These are phyloP conservation scores for Rhynchosporium agropyri DNA, from an alignment of 2,329 filamentous ascomycete species.

Conservation along the genomic window DNA sequence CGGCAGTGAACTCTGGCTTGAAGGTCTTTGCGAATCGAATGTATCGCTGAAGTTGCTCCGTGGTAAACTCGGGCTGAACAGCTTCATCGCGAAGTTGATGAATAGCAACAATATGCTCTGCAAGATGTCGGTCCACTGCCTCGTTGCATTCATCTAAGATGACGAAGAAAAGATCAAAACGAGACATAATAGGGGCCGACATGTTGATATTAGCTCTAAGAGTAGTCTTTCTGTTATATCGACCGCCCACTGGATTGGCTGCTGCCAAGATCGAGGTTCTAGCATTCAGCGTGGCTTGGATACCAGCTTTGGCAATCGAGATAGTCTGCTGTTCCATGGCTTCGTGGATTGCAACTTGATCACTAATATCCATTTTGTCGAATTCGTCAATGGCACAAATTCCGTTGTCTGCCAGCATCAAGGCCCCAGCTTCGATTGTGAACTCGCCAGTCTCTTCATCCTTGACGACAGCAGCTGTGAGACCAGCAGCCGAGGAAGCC, in stretches of 20 bases:
- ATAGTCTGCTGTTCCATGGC: constrained; percentile 99
- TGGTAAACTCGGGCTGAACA: constrained; percentile 90
- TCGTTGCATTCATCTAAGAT: constrained; percentile 97
- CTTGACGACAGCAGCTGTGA: constrained; percentile 95
- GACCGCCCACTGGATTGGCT: constrained; percentile 91
- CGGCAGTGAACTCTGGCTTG: constrained; percentile 86
- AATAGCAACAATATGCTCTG: constrained; percentile 91
- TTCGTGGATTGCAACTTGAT: constrained; percentile 99
- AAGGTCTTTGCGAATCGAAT: constrained; percentile 96
- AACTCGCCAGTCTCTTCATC: constrained; percentile 99
- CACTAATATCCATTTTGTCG: constrained; percentile 98
- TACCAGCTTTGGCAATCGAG: constrained; percentile 96
- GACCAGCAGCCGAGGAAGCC: constrained; percentile 93
- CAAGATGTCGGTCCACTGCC: constrained; percentile 83
- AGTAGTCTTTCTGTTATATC: constrained; percentile 97
- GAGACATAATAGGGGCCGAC: constrained; percentile 98
- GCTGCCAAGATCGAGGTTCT: constrained; percentile 94
- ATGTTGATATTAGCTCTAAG: constrained; percentile 97
- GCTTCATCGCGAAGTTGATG: constrained; percentile 92
- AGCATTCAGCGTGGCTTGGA: constrained; percentile 95
- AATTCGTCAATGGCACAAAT: constrained; percentile 99
- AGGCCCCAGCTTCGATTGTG: constrained; percentile 95
- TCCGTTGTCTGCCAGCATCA: constrained; percentile 96
- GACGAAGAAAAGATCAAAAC: constrained; percentile 98
- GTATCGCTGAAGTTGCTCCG: constrained; percentile 94